Base-by-base conservation (phyloP, 176 grass and related monocot species). In the Olyra latifolia region DNA sequence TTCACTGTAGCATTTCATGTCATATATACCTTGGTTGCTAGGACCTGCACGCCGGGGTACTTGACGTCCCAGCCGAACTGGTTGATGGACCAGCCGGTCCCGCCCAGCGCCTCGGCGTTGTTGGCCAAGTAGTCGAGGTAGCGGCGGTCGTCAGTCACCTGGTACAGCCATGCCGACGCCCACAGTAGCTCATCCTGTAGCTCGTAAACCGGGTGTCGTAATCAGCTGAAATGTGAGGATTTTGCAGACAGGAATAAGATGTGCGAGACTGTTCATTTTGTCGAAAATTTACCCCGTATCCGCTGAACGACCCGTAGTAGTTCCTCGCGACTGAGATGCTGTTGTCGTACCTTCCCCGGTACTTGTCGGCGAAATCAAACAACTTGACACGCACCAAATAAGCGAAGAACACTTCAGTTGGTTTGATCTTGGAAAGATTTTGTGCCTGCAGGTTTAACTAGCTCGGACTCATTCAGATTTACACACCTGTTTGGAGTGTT, bases 21-120 rank as follows among this genome's bases (percentile, higher is more conserved):
- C 32, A 2, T 35, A 3, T 35, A 41, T 55, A 87, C 41, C 87
- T 84, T 93, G 46, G 95, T 35, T 6, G 90, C 90, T 0, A 98
- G 92, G 55, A 98, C 70, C 54, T 98, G 95, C 10, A 80, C 92
- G 13, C 95, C 92, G 6, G 92, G 78, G 57, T 98, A 98, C 79
- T 98, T 98, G 29, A 95, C 81, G 71, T 98, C 92, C 95, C 95
- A 98, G 35, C 92, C 86, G 73, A 98, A 98, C 83, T 94, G 50
- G 71, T 49, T 76, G 58, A 80, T 76, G 17, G 69, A 74, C 92
- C 90, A 98, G 23, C 90, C 86, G 0, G 85, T 93, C 42, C 95
- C 95, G 70, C 95, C 95, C 5, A 98, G 78, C 2, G 86, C 87
- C n/a, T 92, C 92, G 0, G 80, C 92, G 56, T 94, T 94, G 61